A percentile compares a stretch with the other conserved stretches of the same genome.
These are phyloP conservation scores for Xylariaceae sp. DNA, from an alignment of 2,329 filamentous ascomycete genomes.

Conservation along the genomic window DNA sequence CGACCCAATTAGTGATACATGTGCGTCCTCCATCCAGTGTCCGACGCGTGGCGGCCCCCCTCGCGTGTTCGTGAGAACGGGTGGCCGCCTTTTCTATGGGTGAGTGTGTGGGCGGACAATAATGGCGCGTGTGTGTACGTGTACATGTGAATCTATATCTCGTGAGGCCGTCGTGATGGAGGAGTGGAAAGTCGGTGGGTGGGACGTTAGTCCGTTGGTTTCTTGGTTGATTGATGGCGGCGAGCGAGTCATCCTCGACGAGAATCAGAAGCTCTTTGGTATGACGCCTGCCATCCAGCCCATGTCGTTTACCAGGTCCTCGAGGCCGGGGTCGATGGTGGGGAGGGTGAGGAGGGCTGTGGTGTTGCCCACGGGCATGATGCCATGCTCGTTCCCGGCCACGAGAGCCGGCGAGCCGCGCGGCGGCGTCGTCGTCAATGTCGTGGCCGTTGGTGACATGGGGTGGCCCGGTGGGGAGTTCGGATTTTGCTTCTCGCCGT, in stretches of 20 bases:
- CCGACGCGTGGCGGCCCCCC: too few relatives aligned
- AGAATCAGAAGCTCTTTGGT: conserved; percentile 18
- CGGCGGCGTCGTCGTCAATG: conserved; percentile 6
- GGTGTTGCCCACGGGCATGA: conserved; percentile 16
- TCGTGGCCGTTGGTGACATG: conserved; percentile 7
- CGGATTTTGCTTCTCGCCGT: conserved; percentile 21
- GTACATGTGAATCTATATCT: background rate
- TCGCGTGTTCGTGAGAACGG: background rate
- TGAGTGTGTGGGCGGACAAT: background rate
- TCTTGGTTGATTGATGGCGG: background rate
- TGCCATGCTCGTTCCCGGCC: conserved; percentile 18
- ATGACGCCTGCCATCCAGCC: conserved; percentile 46
- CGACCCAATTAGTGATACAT: too few relatives aligned
- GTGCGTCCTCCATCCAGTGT: too few relatives aligned
- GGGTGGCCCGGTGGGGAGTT: too few relatives aligned
- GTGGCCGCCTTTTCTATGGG: too few relatives aligned
- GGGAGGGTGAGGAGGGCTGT: conserved; percentile 21
- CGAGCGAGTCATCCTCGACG: background rate
- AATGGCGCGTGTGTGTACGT: background rate
- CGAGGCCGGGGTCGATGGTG: conserved; percentile 25
- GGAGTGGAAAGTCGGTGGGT: background rate
- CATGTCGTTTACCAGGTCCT: conserved; percentile 35
- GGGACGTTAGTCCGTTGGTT: background rate
- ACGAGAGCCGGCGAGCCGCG: conserved; percentile 24
- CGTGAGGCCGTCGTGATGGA: background rate